A percentile compares a stretch with the other conserved stretches of the same genome.
Conservation (phyloP, 2,329 filamentous ascomycete genomes). For the Venturia effusa region DNA sequence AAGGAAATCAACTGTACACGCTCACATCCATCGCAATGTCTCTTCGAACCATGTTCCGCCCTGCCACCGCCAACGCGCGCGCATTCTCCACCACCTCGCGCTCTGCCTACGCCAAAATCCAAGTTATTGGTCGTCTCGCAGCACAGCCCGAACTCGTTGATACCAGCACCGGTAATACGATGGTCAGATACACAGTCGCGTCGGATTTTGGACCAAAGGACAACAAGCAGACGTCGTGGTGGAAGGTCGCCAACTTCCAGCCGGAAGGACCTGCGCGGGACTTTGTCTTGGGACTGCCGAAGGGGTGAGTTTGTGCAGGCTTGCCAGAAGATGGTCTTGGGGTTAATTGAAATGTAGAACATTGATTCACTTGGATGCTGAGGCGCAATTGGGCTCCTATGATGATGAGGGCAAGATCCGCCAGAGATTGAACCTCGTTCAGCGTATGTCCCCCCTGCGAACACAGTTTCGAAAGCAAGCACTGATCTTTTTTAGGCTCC, state of each 20-base stretch:
- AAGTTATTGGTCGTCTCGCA: slow-evolving; percentile 75
- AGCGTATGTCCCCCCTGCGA: slow-evolving; percentile 57
- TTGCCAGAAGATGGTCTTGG: slow-evolving; percentile 3
- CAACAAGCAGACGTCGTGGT: slow-evolving; percentile 74
- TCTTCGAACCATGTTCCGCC: slow-evolving; percentile 35
- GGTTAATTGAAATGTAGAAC: slow-evolving; percentile 41
- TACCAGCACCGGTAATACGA: slow-evolving; percentile 59
- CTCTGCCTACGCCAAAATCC: slow-evolving; percentile 64
- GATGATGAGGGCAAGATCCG: slow-evolving; percentile 54
- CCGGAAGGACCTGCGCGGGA: slow-evolving; percentile 59
- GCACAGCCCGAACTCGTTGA: slow-evolving; percentile 64
- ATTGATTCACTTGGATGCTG: slow-evolving; percentile 73
- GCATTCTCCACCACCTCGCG: slow-evolving; percentile 62
- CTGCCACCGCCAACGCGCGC: slow-evolving; percentile 43
- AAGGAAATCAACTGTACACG: neutral
- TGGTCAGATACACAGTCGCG: slow-evolving; percentile 69
- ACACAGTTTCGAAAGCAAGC: neutral
- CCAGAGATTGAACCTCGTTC: slow-evolving; percentile 57
- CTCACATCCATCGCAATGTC: slow-evolving; percentile 9
- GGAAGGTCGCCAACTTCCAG: slow-evolving; percentile 63
- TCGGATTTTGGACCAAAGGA: slow-evolving; percentile 56
- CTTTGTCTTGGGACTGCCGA: slow-evolving; percentile 60
- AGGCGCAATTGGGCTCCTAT: slow-evolving; percentile 58
- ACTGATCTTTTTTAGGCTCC: slow-evolving; percentile 24
- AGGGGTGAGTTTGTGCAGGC: slow-evolving; percentile 55